Evolutionary conservation across 2,329 filamentous ascomycete genomes (phyloP), one percentile per base, ranked within the genome.

Genomic region (Seiridium unicorne): DNA sequence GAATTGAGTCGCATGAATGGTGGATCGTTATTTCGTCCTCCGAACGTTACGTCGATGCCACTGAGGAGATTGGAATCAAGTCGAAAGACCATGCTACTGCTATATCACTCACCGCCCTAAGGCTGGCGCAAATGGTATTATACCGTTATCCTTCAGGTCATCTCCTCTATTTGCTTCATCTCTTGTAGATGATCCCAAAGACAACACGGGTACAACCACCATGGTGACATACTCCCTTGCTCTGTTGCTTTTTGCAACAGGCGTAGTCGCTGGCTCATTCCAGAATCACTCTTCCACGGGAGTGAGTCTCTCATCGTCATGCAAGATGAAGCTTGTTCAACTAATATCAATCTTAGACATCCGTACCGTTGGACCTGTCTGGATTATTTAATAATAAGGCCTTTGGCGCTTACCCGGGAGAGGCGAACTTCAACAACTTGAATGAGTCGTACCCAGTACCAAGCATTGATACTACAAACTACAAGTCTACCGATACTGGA

Each of bases 351-450:
- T 35, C 11, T 8, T 26, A 56, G 32, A 60, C 71, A 67, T 74
- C 72, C 11, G 62, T 70, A 6, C 68, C 66, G 1, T 49, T 77
- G 2, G 67, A 74, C 10, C 64, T 81, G 31, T 66, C 69, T 0
- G 18, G 67, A 0, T 72, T 73, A 47, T 79, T 77, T 69, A 81
- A 82, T 69, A 81, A 82, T 65, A 79, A 79, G 59, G 79, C 70
- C 1, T 81, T 82, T 60, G 78, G 78, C 3, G 71, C 72, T 0
- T 70, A 70, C 10, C 75, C 79, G 0, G 78, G 78, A 2, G 77
- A 81, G 63, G 76, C 79, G 1, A 70, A 75, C n/a, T 80, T 82
- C 60, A 77, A 82, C 58, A 63, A 60, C 2, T 63, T 74, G 3
- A 74, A 75, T 47, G 73, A 79, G 54, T 79, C 78, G 0, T 81